Evolutionary conservation across 495 filamentous ascomycete species (phyloP), one percentile per base, ranked within the genome.

Genomic region (Neurospora sp.): DNA sequence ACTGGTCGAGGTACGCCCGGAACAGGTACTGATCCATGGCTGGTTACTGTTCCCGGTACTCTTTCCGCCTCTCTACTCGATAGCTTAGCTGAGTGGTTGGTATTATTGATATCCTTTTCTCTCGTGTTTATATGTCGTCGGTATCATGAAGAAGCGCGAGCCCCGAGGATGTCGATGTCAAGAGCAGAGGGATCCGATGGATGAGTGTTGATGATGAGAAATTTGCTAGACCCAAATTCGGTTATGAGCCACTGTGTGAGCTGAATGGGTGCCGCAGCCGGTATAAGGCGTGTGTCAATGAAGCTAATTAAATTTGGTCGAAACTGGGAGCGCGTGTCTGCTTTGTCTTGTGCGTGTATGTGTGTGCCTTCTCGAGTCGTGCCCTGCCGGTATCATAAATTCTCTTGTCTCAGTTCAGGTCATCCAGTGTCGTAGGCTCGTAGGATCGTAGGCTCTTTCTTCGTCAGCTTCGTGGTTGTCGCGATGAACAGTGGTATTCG

Each of bases 1-100:
- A 87, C n/a, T 79, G 53, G 3, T 77, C 71, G 65, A 88, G 80
- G 69, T 86, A 80, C 2, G 69, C 31, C 69, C 79, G 76, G 65
- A 88, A 88, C 76, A 87, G 81, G 74, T 87, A 88, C 75, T 87
- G 83, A 76, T 88, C 87, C 87, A 88, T 88, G 40, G 73, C 79
- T 71, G 18, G 9, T 61, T 44, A 7, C 65, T 61, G 48, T 14
- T 22, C 20, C 48, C 20, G 10, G 3, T 27, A 22, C 48, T 59
- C 10, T 14, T 12, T 14, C 48, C 48, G 48, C 48, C 48, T 61
- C 22, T 6, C 48, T 6, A 12, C 22, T 31, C 31, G 48, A 5
- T 27, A 61, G 12, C 44, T 16, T 61, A 6, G 12, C 48, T 27
- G 48, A 65, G 35, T 31, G 22, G 53, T 65, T 31, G 22, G 53